Conservation (phyloP, 1,284 basidiomycete genomes). For the Cryptococcus floricola region DNA sequence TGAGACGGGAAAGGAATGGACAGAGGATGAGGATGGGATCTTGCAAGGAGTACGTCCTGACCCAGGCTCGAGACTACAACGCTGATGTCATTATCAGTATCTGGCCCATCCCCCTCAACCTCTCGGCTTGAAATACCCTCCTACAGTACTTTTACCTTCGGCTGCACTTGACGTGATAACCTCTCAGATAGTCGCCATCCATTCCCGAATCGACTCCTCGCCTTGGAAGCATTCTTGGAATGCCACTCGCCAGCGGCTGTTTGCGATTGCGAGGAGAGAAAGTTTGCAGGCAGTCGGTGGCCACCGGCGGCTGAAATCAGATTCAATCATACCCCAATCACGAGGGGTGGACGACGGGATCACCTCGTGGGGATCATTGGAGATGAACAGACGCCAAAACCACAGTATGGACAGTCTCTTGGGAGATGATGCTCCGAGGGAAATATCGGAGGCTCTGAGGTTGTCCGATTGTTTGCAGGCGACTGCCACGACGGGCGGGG, state of each 20-base stretch:
- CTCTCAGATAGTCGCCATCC: constrained; percentile 31
- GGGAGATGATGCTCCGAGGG: constrained; percentile 21
- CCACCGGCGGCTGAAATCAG: constrained; percentile 20
- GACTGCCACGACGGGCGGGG: constrained; percentile 6
- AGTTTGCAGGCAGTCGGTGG: constrained; percentile 26
- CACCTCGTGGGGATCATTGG: not conserved
- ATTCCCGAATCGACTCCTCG: constrained; percentile 10
- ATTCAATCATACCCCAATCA: constrained; percentile 17
- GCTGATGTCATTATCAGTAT: constrained; percentile 19
- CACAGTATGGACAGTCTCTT: constrained; percentile 34
- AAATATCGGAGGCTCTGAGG: constrained; percentile 28
- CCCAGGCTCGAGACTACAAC: not conserved
- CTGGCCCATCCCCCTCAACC: constrained; percentile 32
- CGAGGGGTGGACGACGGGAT: not conserved
- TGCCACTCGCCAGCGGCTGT: constrained; percentile 32
- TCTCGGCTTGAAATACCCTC: constrained; percentile 29
- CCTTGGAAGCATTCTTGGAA: constrained; percentile 31
- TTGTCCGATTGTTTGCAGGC: constrained; percentile 28
- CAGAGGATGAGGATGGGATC: constrained; percentile 38
- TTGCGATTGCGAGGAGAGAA: constrained; percentile 34
- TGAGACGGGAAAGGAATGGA: constrained; percentile 22
- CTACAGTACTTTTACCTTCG: constrained; percentile 37
- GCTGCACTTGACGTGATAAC: constrained; percentile 37
- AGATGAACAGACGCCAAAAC: constrained; percentile 25
- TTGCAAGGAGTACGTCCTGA: constrained; percentile 32